Conservation (phyloP, 2,329 filamentous ascomycete species). For the Phyllosticta citrichinensis region DNA sequence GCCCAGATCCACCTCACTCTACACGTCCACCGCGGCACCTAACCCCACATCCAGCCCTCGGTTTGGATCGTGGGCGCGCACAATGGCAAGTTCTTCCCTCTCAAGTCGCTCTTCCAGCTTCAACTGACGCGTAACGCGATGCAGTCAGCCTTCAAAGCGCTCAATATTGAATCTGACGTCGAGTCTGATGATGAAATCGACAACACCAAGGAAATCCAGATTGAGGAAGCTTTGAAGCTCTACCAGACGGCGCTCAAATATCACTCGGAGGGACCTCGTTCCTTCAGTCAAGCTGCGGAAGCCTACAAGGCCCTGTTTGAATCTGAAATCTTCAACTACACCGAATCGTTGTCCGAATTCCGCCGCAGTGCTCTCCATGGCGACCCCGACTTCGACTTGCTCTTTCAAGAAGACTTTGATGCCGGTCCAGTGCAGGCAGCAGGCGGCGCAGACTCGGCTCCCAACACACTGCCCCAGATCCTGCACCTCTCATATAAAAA, state of each 20-base stretch:
- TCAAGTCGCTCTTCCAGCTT: background rate
- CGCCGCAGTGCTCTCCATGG: conserved; percentile 53
- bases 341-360: conserved; percentile 78
- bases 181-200: conserved; percentile 85
- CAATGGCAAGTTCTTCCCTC: background rate
- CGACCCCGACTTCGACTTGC: conserved; percentile 32
- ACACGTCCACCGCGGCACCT: background rate
- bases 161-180: conserved; percentile 92
- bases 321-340: conserved; percentile 89
- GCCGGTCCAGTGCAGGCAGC: conserved; percentile 36
- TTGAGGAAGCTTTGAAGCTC: conserved; percentile 90
- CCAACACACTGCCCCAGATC: conserved; percentile 76
- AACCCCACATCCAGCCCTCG: background rate
- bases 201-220: conserved; percentile 90
- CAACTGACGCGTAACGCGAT: background rate
- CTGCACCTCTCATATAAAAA: conserved; percentile 94
- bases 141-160: conserved; percentile 60
- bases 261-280: conserved; percentile 73
- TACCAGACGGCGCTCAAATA: conserved; percentile 87
- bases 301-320: conserved; percentile 80
- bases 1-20: background rate
- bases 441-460: conserved; percentile 60
- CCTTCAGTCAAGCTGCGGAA: conserved; percentile 63
- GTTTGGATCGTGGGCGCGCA: background rate
- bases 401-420: conserved; percentile 29